Conservation (phyloP, 805 yeast species). For the Peterozyma toletana region DNA sequence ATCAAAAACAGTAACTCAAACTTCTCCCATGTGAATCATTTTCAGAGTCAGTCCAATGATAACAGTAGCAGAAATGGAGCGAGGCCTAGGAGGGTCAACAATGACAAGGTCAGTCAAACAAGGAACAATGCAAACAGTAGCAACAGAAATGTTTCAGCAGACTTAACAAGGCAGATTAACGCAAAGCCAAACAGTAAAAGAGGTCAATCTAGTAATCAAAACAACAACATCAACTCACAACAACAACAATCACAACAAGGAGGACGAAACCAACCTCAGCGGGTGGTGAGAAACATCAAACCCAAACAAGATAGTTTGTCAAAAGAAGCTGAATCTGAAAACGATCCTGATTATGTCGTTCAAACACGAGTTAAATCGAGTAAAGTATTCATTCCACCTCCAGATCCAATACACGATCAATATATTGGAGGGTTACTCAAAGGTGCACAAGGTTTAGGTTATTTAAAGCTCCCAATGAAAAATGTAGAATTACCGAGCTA, state of each 20-base stretch:
- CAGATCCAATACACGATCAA: constrained; percentile 9
- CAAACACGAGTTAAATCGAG: constrained; percentile 15
- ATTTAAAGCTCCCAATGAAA: constrained; percentile 13
- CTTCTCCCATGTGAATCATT: constrained; percentile 1
- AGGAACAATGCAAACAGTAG: too few species aligned
- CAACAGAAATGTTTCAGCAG: too few species aligned
- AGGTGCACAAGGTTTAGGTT: constrained; percentile 22
- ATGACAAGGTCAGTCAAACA: too few species aligned
- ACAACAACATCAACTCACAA: not conserved
- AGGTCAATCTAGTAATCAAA: not conserved
- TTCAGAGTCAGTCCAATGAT: constrained; percentile 3
- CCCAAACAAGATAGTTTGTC: not conserved
- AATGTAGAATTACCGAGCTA: constrained; percentile 20
- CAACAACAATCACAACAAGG: constrained; percentile 6
- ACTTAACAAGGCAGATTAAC: too few species aligned
- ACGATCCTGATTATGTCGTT: constrained; percentile 4
- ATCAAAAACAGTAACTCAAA: constrained; percentile 3
- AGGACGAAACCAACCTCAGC: constrained; percentile 18
- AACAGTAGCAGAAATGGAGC: not conserved
- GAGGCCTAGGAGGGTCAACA: not conserved
- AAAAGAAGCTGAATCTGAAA: not conserved
- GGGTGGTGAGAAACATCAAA: constrained; percentile 14
- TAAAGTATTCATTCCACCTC: constrained; percentile 1
- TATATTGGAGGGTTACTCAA: constrained; percentile 22
- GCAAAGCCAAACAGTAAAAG: not conserved